Base-by-base conservation (phyloP, 1,139 yeast genomes). In the Debaryomyces sp. region DNA sequence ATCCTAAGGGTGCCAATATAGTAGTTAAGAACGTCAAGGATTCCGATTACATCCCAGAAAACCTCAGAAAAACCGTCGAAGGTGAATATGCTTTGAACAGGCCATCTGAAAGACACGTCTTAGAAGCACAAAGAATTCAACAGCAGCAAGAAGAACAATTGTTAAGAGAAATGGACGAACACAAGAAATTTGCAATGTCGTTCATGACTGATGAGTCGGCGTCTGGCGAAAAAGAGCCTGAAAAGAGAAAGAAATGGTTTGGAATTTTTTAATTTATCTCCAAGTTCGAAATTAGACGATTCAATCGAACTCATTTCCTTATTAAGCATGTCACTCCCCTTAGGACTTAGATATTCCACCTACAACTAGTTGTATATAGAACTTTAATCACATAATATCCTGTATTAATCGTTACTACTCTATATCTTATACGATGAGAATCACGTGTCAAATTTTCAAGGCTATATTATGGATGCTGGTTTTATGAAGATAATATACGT, bases 131-230 rank as follows among this genome's bases (percentile, higher is more conserved):
- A 63, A 73, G 89, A 53, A 75, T 84, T 29, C 73, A 80, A 51
- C 95, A 88, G 63, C 82, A 83, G 49, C 77, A 81, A 46, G 96
- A 89, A 60, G 95, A 87, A 60, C 75, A 76, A 30, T 66, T 80
- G 62, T 71, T 88, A 57, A 69, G 81, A 50, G 89, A 84, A n/a
- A 70, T 78, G 50, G 83, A 77, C 51, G 56, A 57, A 50, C 73
- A 70, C 51, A 62, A 61, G 40, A 52, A 63, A 46, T 67, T 54
- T 55, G 73, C 72, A 13, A 53, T 54, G 45, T 66, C 64, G 44
- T 57, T 70, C 39, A 60, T 71, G 46, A 73, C 71, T 1, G 75
- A 78, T 47, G 69, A 60, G 3, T 64, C 30, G n/a, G 13, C 15
- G 17, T 17, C 42, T 27, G 53, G 13, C 6, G 26, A 33, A n/a